A percentile compares a stretch with the other conserved stretches of the same genome.
phyloP scores from a whole-genome alignment of 805 yeast genomes.

The Komagataella populi region DNA sequence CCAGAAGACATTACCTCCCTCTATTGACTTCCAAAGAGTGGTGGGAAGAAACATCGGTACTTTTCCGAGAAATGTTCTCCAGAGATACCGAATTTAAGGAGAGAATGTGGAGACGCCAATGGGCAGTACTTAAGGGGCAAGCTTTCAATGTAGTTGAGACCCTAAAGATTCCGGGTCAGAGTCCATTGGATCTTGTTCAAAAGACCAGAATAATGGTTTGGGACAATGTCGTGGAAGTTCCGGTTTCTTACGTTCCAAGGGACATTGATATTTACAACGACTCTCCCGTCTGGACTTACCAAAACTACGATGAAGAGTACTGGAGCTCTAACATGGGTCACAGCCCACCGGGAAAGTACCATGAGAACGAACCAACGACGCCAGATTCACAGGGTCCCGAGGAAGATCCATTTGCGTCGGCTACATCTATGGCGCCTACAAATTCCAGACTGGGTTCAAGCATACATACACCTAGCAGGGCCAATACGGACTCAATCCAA shows the following conservation, averaged over 20 bases:
- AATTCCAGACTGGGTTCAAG: neutral
- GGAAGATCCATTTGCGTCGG: slow-evolving; percentile 1
- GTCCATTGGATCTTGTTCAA: slow-evolving; percentile 55
- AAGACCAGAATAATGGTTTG: slow-evolving; percentile 40
- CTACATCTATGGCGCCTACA: neutral
- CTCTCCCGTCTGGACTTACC: slow-evolving; percentile 21
- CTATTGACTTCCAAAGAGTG: slow-evolving; percentile 45
- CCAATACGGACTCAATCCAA: neutral
- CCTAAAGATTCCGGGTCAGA: slow-evolving; percentile 38
- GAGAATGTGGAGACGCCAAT: slow-evolving; percentile 53
- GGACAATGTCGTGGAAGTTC: slow-evolving; percentile 51
- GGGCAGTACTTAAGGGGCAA: slow-evolving; percentile 65
- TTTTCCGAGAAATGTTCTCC: slow-evolving; percentile 33
- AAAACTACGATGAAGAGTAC: slow-evolving; percentile 24
- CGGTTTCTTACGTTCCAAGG: slow-evolving; percentile 13
- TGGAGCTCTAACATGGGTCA: slow-evolving; percentile 16
- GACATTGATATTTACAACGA: slow-evolving; percentile 4
- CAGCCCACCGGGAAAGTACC: slow-evolving; percentile 1
- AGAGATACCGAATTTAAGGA: slow-evolving; percentile 50
- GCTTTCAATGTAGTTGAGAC: slow-evolving; percentile 66
- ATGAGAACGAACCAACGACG: neutral
- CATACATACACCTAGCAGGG: neutral
- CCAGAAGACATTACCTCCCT: slow-evolving; percentile 44
- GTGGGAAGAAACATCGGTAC: slow-evolving; percentile 52
- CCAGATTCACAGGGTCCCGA: neutral